A percentile compares a stretch with the other conserved stretches of the same genome.
These are phyloP conservation scores for Pezicula radicicola DNA, from an alignment of 2,329 filamentous ascomycete species.

Conservation along the genomic window DNA sequence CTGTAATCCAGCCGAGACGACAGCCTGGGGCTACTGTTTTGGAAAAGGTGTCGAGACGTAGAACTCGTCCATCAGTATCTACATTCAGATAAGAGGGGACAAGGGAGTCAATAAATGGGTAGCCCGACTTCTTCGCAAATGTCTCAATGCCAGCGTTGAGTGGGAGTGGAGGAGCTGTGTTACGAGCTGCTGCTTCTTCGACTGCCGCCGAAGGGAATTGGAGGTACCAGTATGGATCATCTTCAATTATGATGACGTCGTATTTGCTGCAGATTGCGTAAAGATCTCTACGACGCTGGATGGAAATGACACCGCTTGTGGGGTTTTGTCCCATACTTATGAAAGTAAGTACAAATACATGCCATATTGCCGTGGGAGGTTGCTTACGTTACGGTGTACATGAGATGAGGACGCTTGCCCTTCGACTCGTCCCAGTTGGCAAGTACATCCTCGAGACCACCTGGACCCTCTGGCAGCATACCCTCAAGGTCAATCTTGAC, in stretches of 20 bases:
- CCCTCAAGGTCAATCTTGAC: slow-evolving; percentile 77
- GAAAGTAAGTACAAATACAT: slow-evolving; percentile 9
- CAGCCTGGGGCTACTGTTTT: slow-evolving; percentile 91
- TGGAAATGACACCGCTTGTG: slow-evolving; percentile 70
- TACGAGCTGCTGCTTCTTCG: slow-evolving; percentile 30
- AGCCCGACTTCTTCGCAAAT: slow-evolving; percentile 55
- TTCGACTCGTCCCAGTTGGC: slow-evolving; percentile 75
- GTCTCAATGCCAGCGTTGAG: slow-evolving; percentile 16
- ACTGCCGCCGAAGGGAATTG: slow-evolving; percentile 73
- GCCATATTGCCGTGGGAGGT: not conserved
- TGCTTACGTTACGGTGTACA: slow-evolving; percentile 87
- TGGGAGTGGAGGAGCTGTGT: slow-evolving; percentile 25
- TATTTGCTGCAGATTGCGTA: slow-evolving; percentile 80
- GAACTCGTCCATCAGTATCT: slow-evolving; percentile 81
- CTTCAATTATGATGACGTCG: slow-evolving; percentile 88
- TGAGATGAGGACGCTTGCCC: slow-evolving; percentile 74
- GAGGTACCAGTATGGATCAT: slow-evolving; percentile 95
- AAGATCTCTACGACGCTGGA: slow-evolving; percentile 72
- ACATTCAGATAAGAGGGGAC: slow-evolving; percentile 78
- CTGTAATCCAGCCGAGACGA: slow-evolving; percentile 86
- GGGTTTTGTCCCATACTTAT: slow-evolving; percentile 84
- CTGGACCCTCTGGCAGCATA: slow-evolving; percentile 71
- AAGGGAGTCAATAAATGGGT: slow-evolving; percentile 77
- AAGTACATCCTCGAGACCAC: slow-evolving; percentile 74
- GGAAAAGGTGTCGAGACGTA: slow-evolving; percentile 89